phyloP scores from a whole-genome alignment of 139 green algal genomes.

The Yamagishiella unicocca region DNA sequence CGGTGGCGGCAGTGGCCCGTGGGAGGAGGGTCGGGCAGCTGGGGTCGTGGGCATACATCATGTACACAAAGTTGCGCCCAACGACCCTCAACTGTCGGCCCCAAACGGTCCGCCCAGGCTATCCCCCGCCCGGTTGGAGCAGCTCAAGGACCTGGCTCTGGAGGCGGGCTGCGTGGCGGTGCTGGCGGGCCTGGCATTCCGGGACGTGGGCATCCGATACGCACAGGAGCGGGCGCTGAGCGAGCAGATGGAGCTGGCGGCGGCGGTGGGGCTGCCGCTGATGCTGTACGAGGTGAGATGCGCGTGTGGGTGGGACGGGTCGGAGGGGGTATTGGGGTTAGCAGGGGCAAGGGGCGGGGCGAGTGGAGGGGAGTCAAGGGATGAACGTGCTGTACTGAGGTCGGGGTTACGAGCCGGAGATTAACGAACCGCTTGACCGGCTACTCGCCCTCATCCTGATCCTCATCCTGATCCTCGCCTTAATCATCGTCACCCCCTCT shows the following conservation, averaged over 20 bases:
- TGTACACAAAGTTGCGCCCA: neutral
- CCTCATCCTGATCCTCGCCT: too few species aligned
- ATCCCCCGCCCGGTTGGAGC: slow-evolving; percentile 33
- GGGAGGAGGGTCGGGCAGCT: neutral
- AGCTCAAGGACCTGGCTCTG: slow-evolving; percentile 46
- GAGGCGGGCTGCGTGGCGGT: slow-evolving; percentile 46
- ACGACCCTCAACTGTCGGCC: too few species aligned
- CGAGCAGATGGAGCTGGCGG: slow-evolving; percentile 56
- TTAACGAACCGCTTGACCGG: too few species aligned
- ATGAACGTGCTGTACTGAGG: too few species aligned
- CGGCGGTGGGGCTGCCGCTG: slow-evolving; percentile 49
- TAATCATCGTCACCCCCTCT: too few species aligned
- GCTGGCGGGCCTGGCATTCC: slow-evolving; percentile 52
- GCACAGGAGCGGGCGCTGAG: slow-evolving; percentile 55
- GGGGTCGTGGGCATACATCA: neutral
- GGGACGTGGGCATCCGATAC: slow-evolving; percentile 51
- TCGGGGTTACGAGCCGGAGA: too few species aligned
- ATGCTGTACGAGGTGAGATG: slow-evolving; percentile 56
- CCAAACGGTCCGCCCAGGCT: slow-evolving; percentile 15
- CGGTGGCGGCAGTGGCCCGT: neutral
- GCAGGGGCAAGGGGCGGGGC: too few species aligned
- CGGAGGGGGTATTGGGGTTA: too few species aligned
- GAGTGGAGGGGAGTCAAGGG: too few species aligned
- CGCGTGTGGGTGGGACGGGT: too few species aligned
- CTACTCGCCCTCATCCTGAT: too few species aligned